Evolutionary conservation across 495 filamentous ascomycete genomes (phyloP), one percentile per base, ranked within the genome.

Genomic region (Chaetomidium leptoderma): DNA sequence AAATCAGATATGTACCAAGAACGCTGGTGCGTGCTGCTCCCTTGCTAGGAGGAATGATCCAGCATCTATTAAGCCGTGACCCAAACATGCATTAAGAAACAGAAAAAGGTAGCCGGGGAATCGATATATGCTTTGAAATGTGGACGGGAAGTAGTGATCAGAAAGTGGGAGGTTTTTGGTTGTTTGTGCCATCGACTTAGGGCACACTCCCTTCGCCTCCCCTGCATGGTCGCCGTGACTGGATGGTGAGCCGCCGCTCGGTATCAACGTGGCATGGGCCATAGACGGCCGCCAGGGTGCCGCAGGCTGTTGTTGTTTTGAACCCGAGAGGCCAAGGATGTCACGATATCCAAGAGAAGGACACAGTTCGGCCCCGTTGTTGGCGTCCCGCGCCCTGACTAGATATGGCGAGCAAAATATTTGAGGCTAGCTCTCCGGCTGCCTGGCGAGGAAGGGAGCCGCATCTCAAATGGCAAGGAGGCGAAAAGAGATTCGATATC

Each of bases 1-100:
- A 59, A n/a, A 36, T 19, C 52, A 58, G 42, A 51, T 62, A 65
- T 62, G 59, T 65, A 65, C 50, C 55, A 51, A 35, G 36, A 40
- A 56, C 42, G 27, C 47, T 48, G 33, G 35, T 37, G 32, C 30
- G 26, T 44, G 27, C 27, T 23, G 35, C 24, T 39, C 49, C 32
- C 52, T 26, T 21, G 11, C 23, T 29, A 10, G 10, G 39, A 53
- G 26, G 2, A 11, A 35, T 26, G 21, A 36, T 19, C 19, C 48
- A 48, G 53, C 46, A 42, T 48, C 57, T 55, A 52, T 65, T 59
- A 60, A 32, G 47, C 42, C 53, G 37, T 27, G 30, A 57, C 49
- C 53, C 53, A 49, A 63, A 42, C 51, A 43, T 47, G 55, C 13
- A 45, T 27, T 30, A 30, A 42, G 9, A 26, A 47, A 44, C 23